Conservation (phyloP, 305 asterid species). For the Fraxinus baroniana region DNA sequence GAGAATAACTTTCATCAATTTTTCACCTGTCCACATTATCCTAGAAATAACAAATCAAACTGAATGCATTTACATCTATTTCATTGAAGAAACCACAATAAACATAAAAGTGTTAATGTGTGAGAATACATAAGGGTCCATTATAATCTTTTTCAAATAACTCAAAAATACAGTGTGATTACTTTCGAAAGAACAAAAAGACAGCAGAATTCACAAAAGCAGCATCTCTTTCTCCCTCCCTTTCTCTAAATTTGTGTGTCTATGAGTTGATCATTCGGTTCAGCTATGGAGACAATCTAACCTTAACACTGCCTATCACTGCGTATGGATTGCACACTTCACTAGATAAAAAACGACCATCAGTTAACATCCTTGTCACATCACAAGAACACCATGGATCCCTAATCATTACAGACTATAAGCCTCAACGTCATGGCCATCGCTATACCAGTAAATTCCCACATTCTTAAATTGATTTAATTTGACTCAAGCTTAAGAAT, state of each 20-base stretch:
- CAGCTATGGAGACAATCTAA: background rate
- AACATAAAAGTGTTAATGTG: background rate
- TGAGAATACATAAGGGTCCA: background rate
- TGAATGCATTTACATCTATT: background rate
- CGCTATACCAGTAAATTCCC: background rate
- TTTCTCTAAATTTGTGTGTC: background rate
- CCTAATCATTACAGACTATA: background rate
- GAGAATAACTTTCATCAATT: background rate
- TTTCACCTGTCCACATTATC: background rate
- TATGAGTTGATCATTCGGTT: background rate
- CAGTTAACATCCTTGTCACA: background rate
- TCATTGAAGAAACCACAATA: background rate
- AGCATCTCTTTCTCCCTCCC: background rate
- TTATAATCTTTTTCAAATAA: background rate
- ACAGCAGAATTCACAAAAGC: background rate
- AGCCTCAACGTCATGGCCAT: background rate
- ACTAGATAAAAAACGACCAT: background rate
- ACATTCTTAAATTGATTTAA: background rate
- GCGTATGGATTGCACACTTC: background rate
- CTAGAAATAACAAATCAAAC: background rate
- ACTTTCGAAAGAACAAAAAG: background rate
- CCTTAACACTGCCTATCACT: background rate
- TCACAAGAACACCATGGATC: background rate
- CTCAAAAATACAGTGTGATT: background rate
- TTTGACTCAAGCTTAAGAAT: background rate